Percentiles rank a stretch among this genome's conserved stretches.
Evolutionary conservation across 495 filamentous ascomycete genomes (phyloP).

Genomic region (Neurospora sp.): DNA sequence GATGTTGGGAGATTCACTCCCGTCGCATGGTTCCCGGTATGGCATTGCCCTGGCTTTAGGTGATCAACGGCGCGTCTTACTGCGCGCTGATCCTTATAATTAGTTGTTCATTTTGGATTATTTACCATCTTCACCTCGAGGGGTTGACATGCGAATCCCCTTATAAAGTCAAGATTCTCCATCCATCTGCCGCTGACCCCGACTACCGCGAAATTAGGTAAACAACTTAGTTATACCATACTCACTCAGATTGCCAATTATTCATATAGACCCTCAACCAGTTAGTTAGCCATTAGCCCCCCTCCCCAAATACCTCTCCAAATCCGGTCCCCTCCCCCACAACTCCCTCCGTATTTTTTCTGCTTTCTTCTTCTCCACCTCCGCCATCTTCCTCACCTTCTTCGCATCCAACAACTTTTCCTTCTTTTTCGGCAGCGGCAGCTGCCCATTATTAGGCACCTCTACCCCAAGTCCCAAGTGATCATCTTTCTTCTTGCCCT

Average conservation of each 20-base stretch:
- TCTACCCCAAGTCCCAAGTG: slow-evolving; percentile 58
- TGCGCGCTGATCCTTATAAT: background rate
- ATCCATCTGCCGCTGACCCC: too few relatives aligned
- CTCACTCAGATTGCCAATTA: too few relatives aligned
- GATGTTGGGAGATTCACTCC: background rate
- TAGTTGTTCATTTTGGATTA: background rate
- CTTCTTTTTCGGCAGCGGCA: slow-evolving; percentile 33
- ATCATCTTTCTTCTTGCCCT: slow-evolving; percentile 60
- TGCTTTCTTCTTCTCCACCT: slow-evolving; percentile 50
- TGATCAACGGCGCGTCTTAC: background rate
- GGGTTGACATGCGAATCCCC: too few relatives aligned
- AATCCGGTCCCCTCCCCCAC: slow-evolving; percentile 51
- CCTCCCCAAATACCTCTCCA: slow-evolving; percentile 60
- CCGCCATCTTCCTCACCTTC: slow-evolving; percentile 49
- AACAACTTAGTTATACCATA: too few relatives aligned
- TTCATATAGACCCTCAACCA: too few relatives aligned
- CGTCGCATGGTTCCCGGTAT: background rate
- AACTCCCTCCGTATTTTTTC: slow-evolving; percentile 56
- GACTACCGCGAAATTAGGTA: too few relatives aligned
- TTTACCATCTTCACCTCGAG: background rate
- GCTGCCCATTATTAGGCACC: slow-evolving; percentile 25
- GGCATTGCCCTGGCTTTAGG: background rate
- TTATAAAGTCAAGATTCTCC: too few relatives aligned
- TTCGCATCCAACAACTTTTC: slow-evolving; percentile 57
- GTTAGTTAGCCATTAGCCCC: slow-evolving; percentile 1